These are phyloP conservation scores for Suillus tomentosus DNA, from an alignment of 768 basidiomycete genomes.

Conservation along the genomic window DNA sequence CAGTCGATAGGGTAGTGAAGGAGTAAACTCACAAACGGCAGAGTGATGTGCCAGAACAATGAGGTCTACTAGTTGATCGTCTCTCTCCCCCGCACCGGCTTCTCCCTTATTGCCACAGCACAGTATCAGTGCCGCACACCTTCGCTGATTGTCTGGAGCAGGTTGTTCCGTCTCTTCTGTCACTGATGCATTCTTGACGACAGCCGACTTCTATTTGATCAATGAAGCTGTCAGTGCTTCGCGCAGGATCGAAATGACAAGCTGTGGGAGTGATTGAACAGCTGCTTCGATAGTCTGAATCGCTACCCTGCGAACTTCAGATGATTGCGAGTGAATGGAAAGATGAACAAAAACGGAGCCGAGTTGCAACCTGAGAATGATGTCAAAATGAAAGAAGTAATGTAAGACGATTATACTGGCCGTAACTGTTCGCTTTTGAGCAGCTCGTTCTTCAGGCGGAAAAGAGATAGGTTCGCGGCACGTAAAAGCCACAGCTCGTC, in stretches of 20 bases:
- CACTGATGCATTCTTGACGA: conserved; percentile 23
- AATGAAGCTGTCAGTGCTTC: conserved; percentile 59
- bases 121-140: conserved; percentile 55
- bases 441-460: conserved; percentile 51
- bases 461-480: conserved; percentile 53
- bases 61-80: conserved; percentile 51
- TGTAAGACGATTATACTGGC: conserved; percentile 32
- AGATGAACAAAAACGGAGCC: conserved; percentile 73
- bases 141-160: conserved; percentile 49
- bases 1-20: neutral
- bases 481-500: conserved; percentile 81
- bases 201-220: conserved; percentile 36
- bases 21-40: conserved; percentile 49
- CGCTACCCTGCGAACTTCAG: conserved; percentile 53
- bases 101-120: conserved; percentile 43
- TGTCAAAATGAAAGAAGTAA: conserved; percentile 10
- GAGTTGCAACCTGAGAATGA: conserved; percentile 50
- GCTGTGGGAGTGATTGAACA: conserved; percentile 43
- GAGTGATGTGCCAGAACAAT: conserved; percentile 78
- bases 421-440: conserved; percentile 54
- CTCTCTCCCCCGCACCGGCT: conserved; percentile 41
- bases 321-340: conserved; percentile 57
- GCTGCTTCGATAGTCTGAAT: conserved; percentile 43
- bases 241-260: conserved; percentile 53
- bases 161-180: conserved; percentile 43